Evolutionary conservation across 352 stramenopile genomes (phyloP), one percentile per base, ranked within the genome.

Genomic region (Stephanocyclus meneghinianus): DNA sequence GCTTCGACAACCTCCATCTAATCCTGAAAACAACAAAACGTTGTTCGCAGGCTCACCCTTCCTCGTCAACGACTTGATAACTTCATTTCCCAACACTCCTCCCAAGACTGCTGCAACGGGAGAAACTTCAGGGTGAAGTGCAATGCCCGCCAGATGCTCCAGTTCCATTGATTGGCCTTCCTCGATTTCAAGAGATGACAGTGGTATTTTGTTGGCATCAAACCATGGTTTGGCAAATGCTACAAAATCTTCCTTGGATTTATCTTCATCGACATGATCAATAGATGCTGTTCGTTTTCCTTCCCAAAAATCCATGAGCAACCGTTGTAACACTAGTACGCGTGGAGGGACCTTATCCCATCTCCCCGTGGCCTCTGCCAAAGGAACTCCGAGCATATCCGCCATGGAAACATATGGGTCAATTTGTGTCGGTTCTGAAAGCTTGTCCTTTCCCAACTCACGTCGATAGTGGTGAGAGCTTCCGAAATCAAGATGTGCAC

Each of bases 51-150:
- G 96, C 81, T 97, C 94, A 84, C 97, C 96, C 78, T 98, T 98
- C 55, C 95, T 93, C 63, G 94, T 98, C 45, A 99, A 95, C n/a
- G 95, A 94, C 85, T 99, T 99, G 87, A 99, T 96, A 45, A 99
- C 90, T 91, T 99, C 97, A 80, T 99, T 97, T 4, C 96, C 97
- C 48, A 99, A 71, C 50, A 99, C 95, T 32, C 97, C 97, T 18
- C 97, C 97, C 51, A 99, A 81, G 32, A 99, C 97, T 29, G 97
- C 96, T 73, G 95, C 97, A 42, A 99, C 92, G 0, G 96, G 96
- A 60, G 94, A 94, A 29, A 98, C 71, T 53, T 94, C 85, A 15
- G 85, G 81, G 65, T 85, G 67, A 29, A 77, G 73, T 30, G 85
- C 87, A 48, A 85, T 81, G n/a, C 64, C 77, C 13, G 77, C 75